Conservation (phyloP, 1,139 yeast species). For the Protomyces inouyei region DNA sequence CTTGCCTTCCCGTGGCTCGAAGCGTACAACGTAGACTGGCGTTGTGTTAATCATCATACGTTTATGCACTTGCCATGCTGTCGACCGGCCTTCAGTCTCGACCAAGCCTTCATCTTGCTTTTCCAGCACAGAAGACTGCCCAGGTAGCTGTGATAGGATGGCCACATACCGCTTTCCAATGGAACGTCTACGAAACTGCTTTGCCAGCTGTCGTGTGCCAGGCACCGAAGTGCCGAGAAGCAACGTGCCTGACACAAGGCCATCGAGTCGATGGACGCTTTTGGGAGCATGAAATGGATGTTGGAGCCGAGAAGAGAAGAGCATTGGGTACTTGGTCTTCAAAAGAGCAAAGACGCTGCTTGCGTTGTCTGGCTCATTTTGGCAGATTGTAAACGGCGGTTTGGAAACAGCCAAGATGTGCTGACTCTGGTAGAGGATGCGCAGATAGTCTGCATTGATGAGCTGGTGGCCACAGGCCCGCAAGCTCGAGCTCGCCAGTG, state of each 20-base stretch:
- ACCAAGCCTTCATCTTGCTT: neutral
- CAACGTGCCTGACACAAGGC: slow-evolving; percentile 2
- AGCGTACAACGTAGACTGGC: slow-evolving; percentile 3
- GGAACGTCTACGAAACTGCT: neutral
- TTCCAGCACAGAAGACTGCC: neutral
- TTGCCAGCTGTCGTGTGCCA: slow-evolving; percentile 17
- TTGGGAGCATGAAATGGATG: slow-evolving; percentile 20
- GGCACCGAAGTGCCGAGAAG: slow-evolving; percentile 10
- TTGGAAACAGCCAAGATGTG: slow-evolving; percentile 10
- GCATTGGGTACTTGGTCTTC: neutral
- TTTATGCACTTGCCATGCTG: slow-evolving; percentile 1
- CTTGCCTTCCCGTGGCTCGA: slow-evolving; percentile 14
- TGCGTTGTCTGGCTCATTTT: slow-evolving; percentile 13
- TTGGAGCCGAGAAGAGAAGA: neutral
- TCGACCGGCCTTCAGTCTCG: slow-evolving; percentile 4
- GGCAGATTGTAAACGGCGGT: slow-evolving; percentile 22
- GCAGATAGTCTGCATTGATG: neutral
- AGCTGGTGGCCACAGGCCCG: neutral
- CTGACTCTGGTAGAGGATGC: neutral
- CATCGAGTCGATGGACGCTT: slow-evolving; percentile 17
- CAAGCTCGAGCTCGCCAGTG: too few species aligned
- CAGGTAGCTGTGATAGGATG: neutral
- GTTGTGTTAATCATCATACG: neutral
- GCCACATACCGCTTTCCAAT: slow-evolving; percentile 13
- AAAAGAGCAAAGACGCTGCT: neutral